Conservation (phyloP, 129 eudicot genomes). For the Centrapalus pauciflorus region DNA sequence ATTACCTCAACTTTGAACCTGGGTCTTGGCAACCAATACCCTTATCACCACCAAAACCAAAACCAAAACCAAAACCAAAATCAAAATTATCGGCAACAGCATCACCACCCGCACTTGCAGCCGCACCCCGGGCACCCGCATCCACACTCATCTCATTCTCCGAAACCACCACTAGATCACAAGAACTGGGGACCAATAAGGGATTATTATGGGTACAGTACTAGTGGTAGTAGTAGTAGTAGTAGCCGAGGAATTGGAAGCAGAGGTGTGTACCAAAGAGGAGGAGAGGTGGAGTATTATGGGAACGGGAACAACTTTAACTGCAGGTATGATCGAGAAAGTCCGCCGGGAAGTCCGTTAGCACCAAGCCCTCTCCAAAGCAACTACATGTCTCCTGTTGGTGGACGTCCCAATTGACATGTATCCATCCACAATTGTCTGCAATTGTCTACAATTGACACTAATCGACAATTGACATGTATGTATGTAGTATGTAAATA, state of each 20-base stretch:
- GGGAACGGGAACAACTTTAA: slow-evolving; percentile 20
- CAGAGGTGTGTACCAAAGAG: slow-evolving; percentile 35
- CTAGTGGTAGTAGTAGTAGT: too few relatives aligned
- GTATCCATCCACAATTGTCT: too few relatives aligned
- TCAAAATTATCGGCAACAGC: slow-evolving; percentile 2
- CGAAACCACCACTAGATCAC: slow-evolving; percentile 31
- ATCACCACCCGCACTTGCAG: neutral
- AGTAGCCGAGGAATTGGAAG: too few relatives aligned
- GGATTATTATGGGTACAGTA: slow-evolving; percentile 41
- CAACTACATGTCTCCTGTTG: slow-evolving; percentile 11
- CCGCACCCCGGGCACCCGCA: neutral
- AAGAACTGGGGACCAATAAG: slow-evolving; percentile 29
- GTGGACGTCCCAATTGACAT: too few relatives aligned
- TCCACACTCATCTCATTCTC: neutral
- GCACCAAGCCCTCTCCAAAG: slow-evolving; percentile 20
- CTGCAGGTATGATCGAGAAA: slow-evolving; percentile 41
- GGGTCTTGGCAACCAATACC: slow-evolving; percentile 14
- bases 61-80: neutral
- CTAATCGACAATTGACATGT: too few relatives aligned
- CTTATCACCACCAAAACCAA: slow-evolving; percentile 12
- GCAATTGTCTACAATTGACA: too few relatives aligned
- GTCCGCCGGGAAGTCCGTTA: slow-evolving; percentile 36
- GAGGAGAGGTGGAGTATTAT: slow-evolving; percentile 32
- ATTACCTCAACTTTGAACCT: neutral
- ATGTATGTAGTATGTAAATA: too few relatives aligned